Percentiles rank a stretch among this genome's conserved stretches.
These are phyloP conservation scores for Wilcoxina mikolae DNA, from an alignment of 495 filamentous ascomycete species.

Conservation along the genomic window DNA sequence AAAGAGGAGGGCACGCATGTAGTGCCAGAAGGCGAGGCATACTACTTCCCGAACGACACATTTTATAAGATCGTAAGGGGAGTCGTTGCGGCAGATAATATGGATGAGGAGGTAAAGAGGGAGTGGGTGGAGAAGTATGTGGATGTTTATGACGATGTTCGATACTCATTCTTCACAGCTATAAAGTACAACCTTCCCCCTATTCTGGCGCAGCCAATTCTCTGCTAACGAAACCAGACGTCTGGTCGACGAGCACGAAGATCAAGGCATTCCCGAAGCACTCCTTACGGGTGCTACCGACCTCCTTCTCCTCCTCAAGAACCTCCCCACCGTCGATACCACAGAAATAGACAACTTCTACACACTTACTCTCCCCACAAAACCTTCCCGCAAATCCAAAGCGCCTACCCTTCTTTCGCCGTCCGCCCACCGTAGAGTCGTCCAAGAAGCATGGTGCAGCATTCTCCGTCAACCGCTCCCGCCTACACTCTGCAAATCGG, in stretches of 20 bases:
- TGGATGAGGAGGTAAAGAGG: conserved; percentile 42
- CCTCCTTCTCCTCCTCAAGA: conserved; percentile 50
- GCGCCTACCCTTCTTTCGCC: conserved; percentile 34
- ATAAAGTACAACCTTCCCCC: conserved; percentile 46
- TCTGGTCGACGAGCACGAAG: not conserved
- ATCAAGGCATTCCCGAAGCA: not conserved
- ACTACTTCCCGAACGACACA: conserved; percentile 46
- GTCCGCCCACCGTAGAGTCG: conserved; percentile 51
- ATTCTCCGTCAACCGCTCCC: conserved; percentile 52
- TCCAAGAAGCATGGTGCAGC: conserved; percentile 72
- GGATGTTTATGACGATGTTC: conserved; percentile 65
- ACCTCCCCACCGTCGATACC: conserved; percentile 40
- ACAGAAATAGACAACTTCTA: conserved; percentile 57
- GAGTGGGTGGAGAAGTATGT: conserved; percentile 67
- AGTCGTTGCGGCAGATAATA: conserved; percentile 40
- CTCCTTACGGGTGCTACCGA: conserved; percentile 33
- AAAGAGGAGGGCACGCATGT: conserved; percentile 58
- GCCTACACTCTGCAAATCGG: conserved; percentile 59
- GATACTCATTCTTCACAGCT: conserved; percentile 61
- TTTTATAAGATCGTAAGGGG: conserved; percentile 48
- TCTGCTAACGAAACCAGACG: not conserved
- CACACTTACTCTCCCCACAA: conserved; percentile 31
- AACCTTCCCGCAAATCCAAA: conserved; percentile 35
- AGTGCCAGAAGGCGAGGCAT: conserved; percentile 40
- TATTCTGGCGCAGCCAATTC: not conserved